A percentile compares a stretch with the other conserved stretches of the same genome.
These are phyloP conservation scores for Debaryomycetaceae sp. DNA, from an alignment of 1,139 yeast species.

Conservation along the genomic window DNA sequence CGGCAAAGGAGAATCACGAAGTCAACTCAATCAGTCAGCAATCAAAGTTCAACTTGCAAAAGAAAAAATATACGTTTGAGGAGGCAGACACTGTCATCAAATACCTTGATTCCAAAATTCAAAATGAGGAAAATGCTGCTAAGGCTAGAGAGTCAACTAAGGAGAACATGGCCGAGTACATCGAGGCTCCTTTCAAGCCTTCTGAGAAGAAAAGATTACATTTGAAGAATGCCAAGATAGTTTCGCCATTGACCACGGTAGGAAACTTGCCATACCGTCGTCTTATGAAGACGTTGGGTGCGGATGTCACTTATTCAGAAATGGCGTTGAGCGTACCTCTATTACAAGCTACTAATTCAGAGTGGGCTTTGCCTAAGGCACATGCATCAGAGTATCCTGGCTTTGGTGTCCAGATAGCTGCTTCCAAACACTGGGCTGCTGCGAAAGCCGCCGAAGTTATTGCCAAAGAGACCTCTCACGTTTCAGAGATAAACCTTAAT, in stretches of 20 bases:
- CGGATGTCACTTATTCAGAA: conserved; percentile 90
- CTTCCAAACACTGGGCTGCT: conserved; percentile 91
- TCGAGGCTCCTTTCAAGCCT: conserved; percentile 74
- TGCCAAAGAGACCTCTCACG: conserved; percentile 48
- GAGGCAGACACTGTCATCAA: conserved; percentile 53
- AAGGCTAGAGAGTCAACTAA: conserved; percentile 28
- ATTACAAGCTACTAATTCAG: conserved; percentile 85
- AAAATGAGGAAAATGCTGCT: conserved; percentile 35
- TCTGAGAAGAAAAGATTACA: conserved; percentile 78
- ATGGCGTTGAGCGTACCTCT: conserved; percentile 91
- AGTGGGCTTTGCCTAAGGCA: conserved; percentile 96
- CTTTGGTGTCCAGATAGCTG: conserved; percentile 91
- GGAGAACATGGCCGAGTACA: conserved; percentile 41
- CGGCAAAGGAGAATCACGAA: conserved; percentile 48
- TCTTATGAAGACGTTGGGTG: conserved; percentile 86
- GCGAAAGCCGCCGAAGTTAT: conserved; percentile 85
- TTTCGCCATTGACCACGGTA: conserved; percentile 95
- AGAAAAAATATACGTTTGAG: conserved; percentile 56
- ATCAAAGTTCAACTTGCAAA: conserved; percentile 55
- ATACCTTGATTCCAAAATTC: conserved; percentile 49
- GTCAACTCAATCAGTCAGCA: conserved; percentile 59
- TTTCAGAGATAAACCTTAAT: conserved; percentile 82
- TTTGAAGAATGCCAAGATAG: conserved; percentile 71
- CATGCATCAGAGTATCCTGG: conserved; percentile 80
- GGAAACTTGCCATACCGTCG: conserved; percentile 96